Percentiles rank a stretch among this genome's conserved stretches.
Evolutionary conservation across 2,329 filamentous ascomycete species (phyloP).

Genomic region (Pseudogymnoascus pannorum): DNA sequence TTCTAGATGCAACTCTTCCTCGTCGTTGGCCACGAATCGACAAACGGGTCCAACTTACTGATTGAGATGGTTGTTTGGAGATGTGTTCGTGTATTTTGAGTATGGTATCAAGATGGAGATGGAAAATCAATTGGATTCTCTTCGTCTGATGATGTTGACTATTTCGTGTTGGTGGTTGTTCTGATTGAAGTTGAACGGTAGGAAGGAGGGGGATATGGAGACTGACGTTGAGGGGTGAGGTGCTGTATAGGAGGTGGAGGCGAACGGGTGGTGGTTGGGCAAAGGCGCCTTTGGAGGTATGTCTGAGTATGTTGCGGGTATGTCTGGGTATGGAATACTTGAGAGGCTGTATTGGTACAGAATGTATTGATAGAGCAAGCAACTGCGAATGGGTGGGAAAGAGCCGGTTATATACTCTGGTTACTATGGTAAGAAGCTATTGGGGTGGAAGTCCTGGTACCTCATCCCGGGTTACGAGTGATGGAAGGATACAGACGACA

Average conservation of each 20-base stretch:
- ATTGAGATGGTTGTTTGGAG: neutral
- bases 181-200: neutral
- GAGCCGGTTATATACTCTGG: neutral
- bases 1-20: neutral
- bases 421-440: neutral
- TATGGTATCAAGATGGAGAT: constrained; percentile 1
- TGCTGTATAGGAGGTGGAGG: neutral
- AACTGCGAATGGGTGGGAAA: neutral
- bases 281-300: neutral
- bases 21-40: neutral
- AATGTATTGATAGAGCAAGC: neutral
- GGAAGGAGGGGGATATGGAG: neutral
- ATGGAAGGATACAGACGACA: neutral
- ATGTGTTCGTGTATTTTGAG: neutral
- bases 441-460: neutral
- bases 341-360: neutral
- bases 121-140: neutral
- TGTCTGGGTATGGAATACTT: constrained; percentile 1
- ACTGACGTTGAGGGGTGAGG: constrained; percentile 3
- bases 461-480: neutral
- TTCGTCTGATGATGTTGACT: neutral
- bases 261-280: neutral
- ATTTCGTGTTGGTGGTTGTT: neutral
- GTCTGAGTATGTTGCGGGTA: neutral
- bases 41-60: constrained; percentile 2